These are phyloP conservation scores for Backusella macrospora DNA, from an alignment of 192 early-diverging fungal genomes.

Conservation along the genomic window DNA sequence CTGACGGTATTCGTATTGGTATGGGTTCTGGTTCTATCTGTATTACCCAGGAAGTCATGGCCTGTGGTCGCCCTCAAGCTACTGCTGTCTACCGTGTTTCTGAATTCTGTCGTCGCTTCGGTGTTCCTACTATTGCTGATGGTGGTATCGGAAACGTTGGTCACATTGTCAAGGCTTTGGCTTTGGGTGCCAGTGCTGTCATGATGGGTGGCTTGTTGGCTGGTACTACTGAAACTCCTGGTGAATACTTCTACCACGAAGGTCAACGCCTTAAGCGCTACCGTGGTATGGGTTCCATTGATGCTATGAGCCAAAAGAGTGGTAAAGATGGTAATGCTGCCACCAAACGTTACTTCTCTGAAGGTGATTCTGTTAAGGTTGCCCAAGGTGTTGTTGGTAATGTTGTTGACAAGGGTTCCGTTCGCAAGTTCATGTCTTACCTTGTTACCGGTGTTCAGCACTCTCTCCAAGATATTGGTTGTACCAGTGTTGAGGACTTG, in stretches of 20 bases:
- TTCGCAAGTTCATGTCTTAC: conserved; percentile 93
- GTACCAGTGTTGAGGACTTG: conserved; percentile 64
- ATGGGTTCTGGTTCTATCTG: conserved; percentile 99
- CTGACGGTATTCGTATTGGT: conserved; percentile 92
- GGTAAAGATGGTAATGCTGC: conserved; percentile 70
- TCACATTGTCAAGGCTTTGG: conserved; percentile 94
- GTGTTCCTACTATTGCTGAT: conserved; percentile 95
- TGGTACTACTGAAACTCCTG: conserved; percentile 93
- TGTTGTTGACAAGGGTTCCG: conserved; percentile 96
- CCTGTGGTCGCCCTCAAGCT: conserved; percentile 96
- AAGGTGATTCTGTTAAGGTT: conserved; percentile 96
- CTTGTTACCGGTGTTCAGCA: conserved; percentile 94
- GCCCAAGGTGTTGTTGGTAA: conserved; percentile 97
- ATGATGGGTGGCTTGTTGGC: conserved; percentile 99
- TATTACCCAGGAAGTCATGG: conserved; percentile 99
- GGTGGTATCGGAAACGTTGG: conserved; percentile 97
- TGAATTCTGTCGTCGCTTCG: conserved; percentile 91
- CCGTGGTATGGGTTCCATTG: conserved; percentile 98
- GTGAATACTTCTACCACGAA: conserved; percentile 98
- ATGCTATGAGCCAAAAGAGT: conserved; percentile 89
- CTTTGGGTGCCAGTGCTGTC: conserved; percentile 93
- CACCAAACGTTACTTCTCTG: conserved; percentile 92
- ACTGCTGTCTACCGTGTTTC: conserved; percentile 95
- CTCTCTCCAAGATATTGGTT: conserved; percentile 96
- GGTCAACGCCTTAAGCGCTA: conserved; percentile 98